Evolutionary conservation across 176 grass and related monocot genomes (phyloP).

Genomic region (Tuctoria greenei): DNA sequence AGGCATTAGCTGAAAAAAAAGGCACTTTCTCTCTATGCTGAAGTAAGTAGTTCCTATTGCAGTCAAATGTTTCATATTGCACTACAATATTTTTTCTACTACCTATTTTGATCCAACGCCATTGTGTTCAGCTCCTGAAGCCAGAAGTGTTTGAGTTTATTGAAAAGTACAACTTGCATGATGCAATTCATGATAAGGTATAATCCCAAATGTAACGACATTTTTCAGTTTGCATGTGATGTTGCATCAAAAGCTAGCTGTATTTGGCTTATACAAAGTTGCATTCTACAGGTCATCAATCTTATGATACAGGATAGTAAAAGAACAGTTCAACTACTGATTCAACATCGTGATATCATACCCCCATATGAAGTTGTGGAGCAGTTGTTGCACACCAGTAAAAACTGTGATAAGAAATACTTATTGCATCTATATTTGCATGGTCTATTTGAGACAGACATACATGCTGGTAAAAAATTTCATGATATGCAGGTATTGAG

Average conservation of each 20-base stretch:
- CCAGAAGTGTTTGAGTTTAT: slow-evolving; percentile 88
- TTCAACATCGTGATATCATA: slow-evolving; percentile 85
- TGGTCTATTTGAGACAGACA: slow-evolving; percentile 87
- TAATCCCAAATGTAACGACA: neutral
- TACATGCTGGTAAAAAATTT: slow-evolving; percentile 80
- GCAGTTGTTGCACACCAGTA: slow-evolving; percentile 63
- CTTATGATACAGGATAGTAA: slow-evolving; percentile 87
- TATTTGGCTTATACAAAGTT: slow-evolving; percentile 9
- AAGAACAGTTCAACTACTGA: slow-evolving; percentile 69
- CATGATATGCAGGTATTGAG: slow-evolving; percentile 92
- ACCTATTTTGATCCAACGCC: slow-evolving; percentile 14
- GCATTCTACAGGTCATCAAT: slow-evolving; percentile 62
- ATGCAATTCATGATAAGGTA: slow-evolving; percentile 88
- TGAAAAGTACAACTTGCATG: slow-evolving; percentile 76
- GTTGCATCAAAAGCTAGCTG: slow-evolving; percentile 6
- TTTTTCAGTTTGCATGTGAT: slow-evolving; percentile 2
- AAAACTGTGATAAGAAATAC: slow-evolving; percentile 68
- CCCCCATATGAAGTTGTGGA: slow-evolving; percentile 76
- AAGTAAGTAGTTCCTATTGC: slow-evolving; percentile 65
- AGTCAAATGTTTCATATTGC: slow-evolving; percentile 24
- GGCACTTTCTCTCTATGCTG: slow-evolving; percentile 80
- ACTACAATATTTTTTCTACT: slow-evolving; percentile 18
- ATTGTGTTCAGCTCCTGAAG: slow-evolving; percentile 67
- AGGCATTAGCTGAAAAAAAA: slow-evolving; percentile 95
- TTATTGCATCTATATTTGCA: slow-evolving; percentile 88